These are phyloP conservation scores for Nitzschia inconspicua DNA, from an alignment of 108 stramenopile species.

Conservation along the genomic window DNA sequence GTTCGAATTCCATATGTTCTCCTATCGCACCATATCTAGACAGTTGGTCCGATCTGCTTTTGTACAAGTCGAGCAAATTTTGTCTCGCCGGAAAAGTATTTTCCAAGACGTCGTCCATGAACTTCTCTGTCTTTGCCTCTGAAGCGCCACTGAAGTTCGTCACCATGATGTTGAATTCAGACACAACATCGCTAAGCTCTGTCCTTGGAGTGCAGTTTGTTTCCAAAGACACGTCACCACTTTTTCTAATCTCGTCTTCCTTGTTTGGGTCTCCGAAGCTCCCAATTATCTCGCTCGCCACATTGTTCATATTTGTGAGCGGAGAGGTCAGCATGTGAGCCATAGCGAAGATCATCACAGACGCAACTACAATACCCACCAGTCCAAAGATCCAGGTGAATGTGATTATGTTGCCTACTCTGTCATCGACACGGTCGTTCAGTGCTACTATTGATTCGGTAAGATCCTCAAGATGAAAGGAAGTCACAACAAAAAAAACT, in stretches of 20 bases:
- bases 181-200: constrained; percentile 30
- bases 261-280: constrained; percentile 31
- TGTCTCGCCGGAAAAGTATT: constrained; percentile 11
- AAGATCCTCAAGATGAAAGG: constrained; percentile 15
- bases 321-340: constrained; percentile 28
- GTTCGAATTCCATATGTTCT: neutral
- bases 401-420: constrained; percentile 5
- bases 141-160: constrained; percentile 27
- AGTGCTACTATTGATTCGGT: constrained; percentile 9
- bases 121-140: constrained; percentile 21
- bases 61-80: constrained; percentile 20
- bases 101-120: constrained; percentile 11
- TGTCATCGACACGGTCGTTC: constrained; percentile 17
- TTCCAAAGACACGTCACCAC: neutral
- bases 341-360: constrained; percentile 27
- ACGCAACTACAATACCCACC: constrained; percentile 17
- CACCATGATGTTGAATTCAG: constrained; percentile 39
- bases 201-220: constrained; percentile 29
- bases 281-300: constrained; percentile 26
- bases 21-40: neutral
- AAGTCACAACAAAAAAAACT: constrained; percentile 25
- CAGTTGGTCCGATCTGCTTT: constrained; percentile 8
- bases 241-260: constrained; percentile 17
- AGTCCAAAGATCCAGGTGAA: constrained; percentile 16
- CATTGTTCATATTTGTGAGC: constrained; percentile 29